phyloP scores from a whole-genome alignment of 164 flowering plant genomes.

The Vitis rotundifolia region DNA sequence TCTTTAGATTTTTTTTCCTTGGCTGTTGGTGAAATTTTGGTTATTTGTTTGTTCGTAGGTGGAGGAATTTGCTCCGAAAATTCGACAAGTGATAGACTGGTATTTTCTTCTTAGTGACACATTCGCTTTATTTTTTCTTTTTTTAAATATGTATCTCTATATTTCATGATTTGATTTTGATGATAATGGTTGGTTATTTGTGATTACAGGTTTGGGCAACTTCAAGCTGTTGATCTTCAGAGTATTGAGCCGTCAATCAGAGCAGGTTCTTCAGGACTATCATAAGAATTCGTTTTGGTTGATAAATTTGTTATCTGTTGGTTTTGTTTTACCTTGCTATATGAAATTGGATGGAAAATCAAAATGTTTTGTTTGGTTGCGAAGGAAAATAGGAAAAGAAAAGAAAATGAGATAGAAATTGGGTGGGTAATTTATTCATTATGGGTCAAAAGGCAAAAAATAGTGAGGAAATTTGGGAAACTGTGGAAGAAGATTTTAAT shows the following conservation, averaged over 20 bases:
- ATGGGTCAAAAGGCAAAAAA: no score
- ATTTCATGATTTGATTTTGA: not conserved
- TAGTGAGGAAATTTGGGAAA: no score
- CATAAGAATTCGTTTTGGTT: not conserved
- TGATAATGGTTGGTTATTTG: not conserved
- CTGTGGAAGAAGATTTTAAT: no score
- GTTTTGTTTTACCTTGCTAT: not conserved
- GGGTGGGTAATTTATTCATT: no score
- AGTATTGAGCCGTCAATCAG: constrained; percentile 82
- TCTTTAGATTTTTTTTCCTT: not conserved
- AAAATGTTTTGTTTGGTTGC: no score
- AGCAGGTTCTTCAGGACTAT: constrained; percentile 55
- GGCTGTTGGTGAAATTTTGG: no score
- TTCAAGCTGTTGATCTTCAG: constrained; percentile 85
- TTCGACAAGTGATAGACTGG: constrained; percentile 85
- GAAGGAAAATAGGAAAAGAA: no score
- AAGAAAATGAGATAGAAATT: no score
- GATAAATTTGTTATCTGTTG: not conserved
- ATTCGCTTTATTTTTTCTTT: constrained; percentile 4
- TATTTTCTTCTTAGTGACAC: constrained; percentile 16
- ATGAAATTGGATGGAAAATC: not conserved
- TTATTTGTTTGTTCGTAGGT: constrained; percentile 36
- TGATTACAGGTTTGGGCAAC: constrained; percentile 87
- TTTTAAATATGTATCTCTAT: not conserved
- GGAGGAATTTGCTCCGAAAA: constrained; percentile 86